Percentiles rank a stretch among this genome's conserved stretches.
Evolutionary conservation across 2,329 filamentous ascomycete genomes (phyloP).

Genomic region (Fusarium subglutinans): DNA sequence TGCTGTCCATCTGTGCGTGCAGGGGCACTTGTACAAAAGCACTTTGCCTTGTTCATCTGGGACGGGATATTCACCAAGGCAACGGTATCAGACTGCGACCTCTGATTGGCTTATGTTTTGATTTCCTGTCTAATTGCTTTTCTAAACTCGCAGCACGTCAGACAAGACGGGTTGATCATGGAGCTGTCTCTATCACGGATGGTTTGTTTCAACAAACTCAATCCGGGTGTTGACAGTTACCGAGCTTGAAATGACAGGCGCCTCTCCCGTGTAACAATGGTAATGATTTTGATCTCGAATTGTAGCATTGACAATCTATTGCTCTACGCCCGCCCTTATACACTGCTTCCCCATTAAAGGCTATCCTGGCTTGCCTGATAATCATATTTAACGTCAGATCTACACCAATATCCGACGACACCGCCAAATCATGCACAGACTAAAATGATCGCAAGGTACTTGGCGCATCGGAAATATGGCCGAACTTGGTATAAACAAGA

Average conservation of each 20-base stretch:
- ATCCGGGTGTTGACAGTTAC: neutral
- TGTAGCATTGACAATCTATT: neutral
- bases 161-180: conserved; percentile 9
- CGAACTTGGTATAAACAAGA: conserved; percentile 18
- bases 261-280: conserved; percentile 4
- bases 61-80: conserved; percentile 20
- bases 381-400: conserved; percentile 25
- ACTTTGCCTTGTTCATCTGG: conserved; percentile 18
- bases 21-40: conserved; percentile 15
- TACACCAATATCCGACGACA: conserved; percentile 33
- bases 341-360: conserved; percentile 2
- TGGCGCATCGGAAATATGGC: conserved; percentile 38
- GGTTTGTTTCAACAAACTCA: conserved; percentile 15
- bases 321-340: neutral
- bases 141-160: conserved; percentile 12
- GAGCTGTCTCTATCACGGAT: conserved; percentile 1
- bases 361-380: neutral
- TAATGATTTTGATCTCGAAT: conserved; percentile 2
- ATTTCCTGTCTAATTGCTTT: conserved; percentile 9
- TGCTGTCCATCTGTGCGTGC: conserved; percentile 30
- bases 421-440: conserved; percentile 34
- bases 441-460: conserved; percentile 9
- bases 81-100: conserved; percentile 4
- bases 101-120: conserved; percentile 14
- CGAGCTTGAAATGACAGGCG: neutral